Conservation (phyloP, 208 protist genomes). For the Trypanosoma melophagium region DNA sequence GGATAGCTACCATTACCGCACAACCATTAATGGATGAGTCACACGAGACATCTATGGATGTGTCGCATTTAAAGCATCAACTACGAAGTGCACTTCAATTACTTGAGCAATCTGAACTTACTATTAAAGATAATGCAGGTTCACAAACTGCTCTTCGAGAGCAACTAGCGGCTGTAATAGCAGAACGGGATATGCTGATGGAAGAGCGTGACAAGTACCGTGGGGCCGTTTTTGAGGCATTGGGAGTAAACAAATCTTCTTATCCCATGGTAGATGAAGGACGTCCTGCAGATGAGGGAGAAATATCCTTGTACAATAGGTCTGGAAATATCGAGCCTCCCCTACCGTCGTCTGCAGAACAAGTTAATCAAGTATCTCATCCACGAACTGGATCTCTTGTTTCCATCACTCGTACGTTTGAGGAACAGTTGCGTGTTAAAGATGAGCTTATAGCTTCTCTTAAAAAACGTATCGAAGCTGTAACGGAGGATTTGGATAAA, state of each 20-base stretch:
- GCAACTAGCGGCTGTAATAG: conserved; percentile 45
- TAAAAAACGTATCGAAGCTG: conserved; percentile 35
- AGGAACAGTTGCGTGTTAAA: conserved; percentile 72
- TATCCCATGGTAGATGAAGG: conserved; percentile 6
- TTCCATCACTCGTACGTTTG: conserved; percentile 56
- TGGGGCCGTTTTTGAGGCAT: conserved; percentile 61
- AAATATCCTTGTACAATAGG: neutral
- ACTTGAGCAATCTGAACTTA: conserved; percentile 65
- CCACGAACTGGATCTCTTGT: conserved; percentile 28
- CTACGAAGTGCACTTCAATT: conserved; percentile 47
- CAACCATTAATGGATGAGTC: conserved; percentile 25
- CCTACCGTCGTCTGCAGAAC: conserved; percentile 1
- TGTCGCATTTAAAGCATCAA: conserved; percentile 29
- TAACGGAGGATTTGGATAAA: conserved; percentile 21
- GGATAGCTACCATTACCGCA: conserved; percentile 63
- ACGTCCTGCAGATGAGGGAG: neutral
- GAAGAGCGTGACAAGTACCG: conserved; percentile 82
- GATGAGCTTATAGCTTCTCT: conserved; percentile 72
- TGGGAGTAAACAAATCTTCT: conserved; percentile 21
- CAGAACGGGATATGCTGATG: conserved; percentile 59
- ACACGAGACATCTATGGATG: conserved; percentile 18
- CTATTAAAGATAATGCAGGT: conserved; percentile 50
- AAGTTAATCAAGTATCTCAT: conserved; percentile 1
- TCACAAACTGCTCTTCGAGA: conserved; percentile 54
- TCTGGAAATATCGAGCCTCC: neutral